Percentiles rank a stretch among this genome's conserved stretches.
These are phyloP conservation scores for Saccharomycopsis sp. DNA, from an alignment of 805 yeast species.

Conservation along the genomic window DNA sequence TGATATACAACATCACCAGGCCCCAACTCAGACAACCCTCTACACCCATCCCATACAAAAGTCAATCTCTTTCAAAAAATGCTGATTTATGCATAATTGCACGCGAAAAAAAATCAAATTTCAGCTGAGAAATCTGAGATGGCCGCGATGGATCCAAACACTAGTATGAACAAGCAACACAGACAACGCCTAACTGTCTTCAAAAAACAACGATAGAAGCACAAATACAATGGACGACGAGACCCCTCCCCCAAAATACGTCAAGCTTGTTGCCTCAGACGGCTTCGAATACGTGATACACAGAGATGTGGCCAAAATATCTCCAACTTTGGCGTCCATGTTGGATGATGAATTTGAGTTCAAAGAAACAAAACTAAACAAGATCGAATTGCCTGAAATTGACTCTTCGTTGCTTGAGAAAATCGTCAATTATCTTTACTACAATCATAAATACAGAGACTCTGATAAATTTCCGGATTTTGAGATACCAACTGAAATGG, in stretches of 20 bases:
- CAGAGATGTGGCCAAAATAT: constrained; percentile 18
- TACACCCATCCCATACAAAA: no score
- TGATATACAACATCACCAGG: no score
- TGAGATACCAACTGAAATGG: constrained; percentile 89
- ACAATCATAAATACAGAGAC: constrained; percentile 53
- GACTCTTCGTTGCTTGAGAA: constrained; percentile 68
- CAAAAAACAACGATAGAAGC: background rate
- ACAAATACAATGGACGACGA: background rate
- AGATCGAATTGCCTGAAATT: constrained; percentile 35
- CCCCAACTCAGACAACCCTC: no score
- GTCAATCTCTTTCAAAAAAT: no score
- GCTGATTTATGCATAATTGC: background rate
- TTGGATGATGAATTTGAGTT: constrained; percentile 19
- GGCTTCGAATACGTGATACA: constrained; percentile 19
- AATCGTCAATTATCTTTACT: constrained; percentile 79
- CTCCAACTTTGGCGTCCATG: constrained; percentile 21
- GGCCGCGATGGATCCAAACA: no score
- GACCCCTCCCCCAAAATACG: constrained; percentile 13
- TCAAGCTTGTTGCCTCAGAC: constrained; percentile 20
- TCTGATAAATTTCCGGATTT: constrained; percentile 70
- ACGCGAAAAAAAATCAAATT: background rate
- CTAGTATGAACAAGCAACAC: no score
- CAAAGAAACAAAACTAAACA: constrained; percentile 17
- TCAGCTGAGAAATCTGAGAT: no score
- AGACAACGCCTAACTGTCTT: no score